phyloP scores from a whole-genome alignment of 1,284 basidiomycete genomes.

The Fomitopsis betulina region DNA sequence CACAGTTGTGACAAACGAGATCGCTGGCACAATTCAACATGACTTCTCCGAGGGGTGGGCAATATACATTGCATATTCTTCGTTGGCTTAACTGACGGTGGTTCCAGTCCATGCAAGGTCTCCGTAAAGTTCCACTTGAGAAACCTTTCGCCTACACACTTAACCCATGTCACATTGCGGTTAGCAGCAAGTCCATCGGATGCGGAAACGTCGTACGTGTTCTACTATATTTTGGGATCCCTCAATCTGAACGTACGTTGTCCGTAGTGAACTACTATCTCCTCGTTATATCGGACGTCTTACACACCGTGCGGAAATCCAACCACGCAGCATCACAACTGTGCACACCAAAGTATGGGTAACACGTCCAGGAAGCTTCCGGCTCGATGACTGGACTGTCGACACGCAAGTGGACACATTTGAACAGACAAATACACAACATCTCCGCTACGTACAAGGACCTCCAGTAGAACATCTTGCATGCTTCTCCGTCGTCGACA shows the following conservation, averaged over 20 bases:
- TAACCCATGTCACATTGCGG: constrained; percentile 49
- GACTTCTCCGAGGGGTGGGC: constrained; percentile 68
- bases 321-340: constrained; percentile 40
- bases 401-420: constrained; percentile 54
- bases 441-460: constrained; percentile 48
- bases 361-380: constrained; percentile 62
- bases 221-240: not conserved
- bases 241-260: not conserved
- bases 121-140: constrained; percentile 56
- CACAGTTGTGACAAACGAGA: constrained; percentile 43
- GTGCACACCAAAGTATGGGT: constrained; percentile 51
- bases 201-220: constrained; percentile 34
- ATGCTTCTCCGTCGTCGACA: constrained; percentile 40
- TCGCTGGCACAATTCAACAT: constrained; percentile 41
- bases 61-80: not conserved
- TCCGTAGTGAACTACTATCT: constrained; percentile 36
- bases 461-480: constrained; percentile 33
- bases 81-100: constrained; percentile 1
- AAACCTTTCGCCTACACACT: constrained; percentile 65
- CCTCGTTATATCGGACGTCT: constrained; percentile 57
- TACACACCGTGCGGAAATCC: constrained; percentile 51
- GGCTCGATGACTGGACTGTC: constrained; percentile 56
- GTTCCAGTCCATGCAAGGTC: constrained; percentile 48
- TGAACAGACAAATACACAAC: constrained; percentile 21
- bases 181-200: constrained; percentile 29